Percentiles rank a stretch among this genome's conserved stretches.
These are phyloP conservation scores for Mycena filopes DNA, from an alignment of 768 basidiomycete genomes.

Conservation along the genomic window DNA sequence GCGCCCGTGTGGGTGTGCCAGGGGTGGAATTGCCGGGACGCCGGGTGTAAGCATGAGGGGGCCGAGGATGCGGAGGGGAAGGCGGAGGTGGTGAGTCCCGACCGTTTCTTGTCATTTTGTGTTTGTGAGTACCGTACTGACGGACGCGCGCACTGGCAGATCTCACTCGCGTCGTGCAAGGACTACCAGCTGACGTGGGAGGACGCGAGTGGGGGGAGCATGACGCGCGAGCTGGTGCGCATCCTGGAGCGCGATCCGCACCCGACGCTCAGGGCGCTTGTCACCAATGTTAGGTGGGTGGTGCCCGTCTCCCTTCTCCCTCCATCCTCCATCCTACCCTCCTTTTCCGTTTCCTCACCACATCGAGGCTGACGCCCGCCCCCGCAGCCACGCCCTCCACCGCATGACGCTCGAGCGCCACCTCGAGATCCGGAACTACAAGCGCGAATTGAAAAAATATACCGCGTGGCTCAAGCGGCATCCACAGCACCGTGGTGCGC, in stretches of 20 bases:
- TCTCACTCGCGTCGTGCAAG: slow-evolving; percentile 31
- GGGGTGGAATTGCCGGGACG: slow-evolving; percentile 20
- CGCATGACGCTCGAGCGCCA: slow-evolving; percentile 27
- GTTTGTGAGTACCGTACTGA: neutral
- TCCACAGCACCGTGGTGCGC: neutral
- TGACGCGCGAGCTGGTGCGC: slow-evolving; percentile 30
- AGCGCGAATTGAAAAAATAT: slow-evolving; percentile 22
- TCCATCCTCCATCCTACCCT: too few species aligned
- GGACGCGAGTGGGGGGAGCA: slow-evolving; percentile 24
- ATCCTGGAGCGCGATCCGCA: slow-evolving; percentile 30
- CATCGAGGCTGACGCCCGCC: neutral
- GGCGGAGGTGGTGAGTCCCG: slow-evolving; percentile 24
- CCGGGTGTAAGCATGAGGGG: slow-evolving; percentile 8
- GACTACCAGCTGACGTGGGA: slow-evolving; percentile 32
- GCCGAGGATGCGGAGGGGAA: neutral
- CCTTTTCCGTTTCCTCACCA: too few species aligned
- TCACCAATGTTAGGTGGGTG: slow-evolving; percentile 20
- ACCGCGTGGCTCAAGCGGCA: neutral
- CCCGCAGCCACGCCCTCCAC: slow-evolving; percentile 25
- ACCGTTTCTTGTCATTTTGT: neutral
- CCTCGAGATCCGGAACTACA: slow-evolving; percentile 18
- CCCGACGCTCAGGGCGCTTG: slow-evolving; percentile 22
- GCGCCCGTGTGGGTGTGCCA: slow-evolving; percentile 23
- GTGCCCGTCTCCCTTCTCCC: neutral
- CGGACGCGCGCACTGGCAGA: neutral